Evolutionary conservation across 257 asterid genomes (phyloP).

Genomic region (Buddleja alternifolia): DNA sequence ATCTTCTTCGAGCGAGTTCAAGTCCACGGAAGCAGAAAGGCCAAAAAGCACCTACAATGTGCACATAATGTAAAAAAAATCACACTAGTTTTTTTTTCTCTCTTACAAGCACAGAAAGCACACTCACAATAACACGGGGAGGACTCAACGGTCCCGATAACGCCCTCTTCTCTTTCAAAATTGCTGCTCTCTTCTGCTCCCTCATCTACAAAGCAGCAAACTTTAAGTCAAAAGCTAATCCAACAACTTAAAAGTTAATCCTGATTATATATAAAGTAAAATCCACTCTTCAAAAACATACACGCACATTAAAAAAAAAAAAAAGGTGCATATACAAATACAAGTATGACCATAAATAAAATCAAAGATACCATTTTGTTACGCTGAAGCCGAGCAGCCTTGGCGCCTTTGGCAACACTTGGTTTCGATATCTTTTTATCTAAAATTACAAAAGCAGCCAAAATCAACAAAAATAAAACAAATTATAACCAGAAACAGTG

Average conservation of each 20-base stretch:
- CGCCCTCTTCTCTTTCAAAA: slow-evolving; percentile 84
- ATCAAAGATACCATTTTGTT: slow-evolving; percentile 61
- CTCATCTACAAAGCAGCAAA: slow-evolving; percentile 53
- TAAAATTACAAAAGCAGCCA: slow-evolving; percentile 24
- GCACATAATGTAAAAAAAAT: slow-evolving; percentile 1
- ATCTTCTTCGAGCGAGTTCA: slow-evolving; percentile 77
- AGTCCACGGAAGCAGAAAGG: slow-evolving; percentile 63
- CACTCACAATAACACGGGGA: slow-evolving; percentile 85
- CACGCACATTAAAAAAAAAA: not conserved
- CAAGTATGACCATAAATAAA: not conserved
- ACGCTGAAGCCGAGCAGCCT: slow-evolving; percentile 83
- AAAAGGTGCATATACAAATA: not conserved
- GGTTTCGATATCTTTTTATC: slow-evolving; percentile 66
- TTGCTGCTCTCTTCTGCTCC: slow-evolving; percentile 77
- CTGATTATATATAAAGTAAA: not conserved
- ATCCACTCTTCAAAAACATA: not conserved
- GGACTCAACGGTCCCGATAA: slow-evolving; percentile 70
- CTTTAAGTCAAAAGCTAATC: slow-evolving; percentile 12
- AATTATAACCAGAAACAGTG: not conserved
- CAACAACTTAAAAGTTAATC: not conserved
- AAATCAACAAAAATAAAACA: slow-evolving; percentile 1
- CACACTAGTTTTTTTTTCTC: not conserved
- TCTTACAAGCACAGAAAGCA: slow-evolving; percentile 5
- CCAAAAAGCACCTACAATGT: slow-evolving; percentile 83
- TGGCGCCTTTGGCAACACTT: slow-evolving; percentile 68